phyloP scores from a whole-genome alignment of 2,329 filamentous ascomycete species.

The Hypomyces rosellus region DNA sequence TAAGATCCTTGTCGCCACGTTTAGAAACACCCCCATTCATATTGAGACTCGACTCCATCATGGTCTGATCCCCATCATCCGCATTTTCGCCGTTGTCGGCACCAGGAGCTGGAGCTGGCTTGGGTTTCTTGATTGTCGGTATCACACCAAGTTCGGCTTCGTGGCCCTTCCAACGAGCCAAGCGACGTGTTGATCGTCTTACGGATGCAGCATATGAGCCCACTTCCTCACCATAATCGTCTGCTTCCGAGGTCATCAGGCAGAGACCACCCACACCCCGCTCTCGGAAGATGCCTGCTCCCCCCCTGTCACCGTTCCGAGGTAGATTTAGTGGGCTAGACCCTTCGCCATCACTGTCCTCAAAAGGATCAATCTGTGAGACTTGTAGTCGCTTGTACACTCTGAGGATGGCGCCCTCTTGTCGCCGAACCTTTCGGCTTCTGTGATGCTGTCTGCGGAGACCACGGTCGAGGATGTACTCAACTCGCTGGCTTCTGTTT shows the following conservation, averaged over 20 bases:
- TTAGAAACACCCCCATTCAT: conserved; percentile 7
- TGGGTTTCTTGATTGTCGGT: conserved; percentile 37
- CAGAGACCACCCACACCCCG: conserved; percentile 58
- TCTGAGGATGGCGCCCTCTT: conserved; percentile 61
- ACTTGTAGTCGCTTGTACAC: conserved; percentile 58
- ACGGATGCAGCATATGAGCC: conserved; percentile 60
- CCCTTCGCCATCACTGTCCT: conserved; percentile 58
- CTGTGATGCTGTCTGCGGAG: conserved; percentile 60
- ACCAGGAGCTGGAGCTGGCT: conserved; percentile 19
- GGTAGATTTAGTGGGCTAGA: conserved; percentile 27
- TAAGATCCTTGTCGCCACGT: conserved; percentile 22
- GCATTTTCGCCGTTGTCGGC: conserved; percentile 21
- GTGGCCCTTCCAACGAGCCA: conserved; percentile 60
- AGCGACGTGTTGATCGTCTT: conserved; percentile 54
- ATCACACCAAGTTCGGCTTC: conserved; percentile 42
- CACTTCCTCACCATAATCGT: conserved; percentile 73
- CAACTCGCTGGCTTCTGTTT: conserved; percentile 72
- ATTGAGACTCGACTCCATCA: conserved; percentile 2
- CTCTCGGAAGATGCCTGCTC: conserved; percentile 42
- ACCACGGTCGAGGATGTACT: conserved; percentile 72
- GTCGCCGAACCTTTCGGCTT: conserved; percentile 54
- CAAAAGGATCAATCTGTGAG: conserved; percentile 46
- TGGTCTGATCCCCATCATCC: conserved; percentile 21
- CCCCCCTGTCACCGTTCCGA: conserved; percentile 23
- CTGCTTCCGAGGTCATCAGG: conserved; percentile 53